These are phyloP conservation scores for Gossypium sturtianum DNA, from an alignment of 345 rosid genomes.

Conservation along the genomic window DNA sequence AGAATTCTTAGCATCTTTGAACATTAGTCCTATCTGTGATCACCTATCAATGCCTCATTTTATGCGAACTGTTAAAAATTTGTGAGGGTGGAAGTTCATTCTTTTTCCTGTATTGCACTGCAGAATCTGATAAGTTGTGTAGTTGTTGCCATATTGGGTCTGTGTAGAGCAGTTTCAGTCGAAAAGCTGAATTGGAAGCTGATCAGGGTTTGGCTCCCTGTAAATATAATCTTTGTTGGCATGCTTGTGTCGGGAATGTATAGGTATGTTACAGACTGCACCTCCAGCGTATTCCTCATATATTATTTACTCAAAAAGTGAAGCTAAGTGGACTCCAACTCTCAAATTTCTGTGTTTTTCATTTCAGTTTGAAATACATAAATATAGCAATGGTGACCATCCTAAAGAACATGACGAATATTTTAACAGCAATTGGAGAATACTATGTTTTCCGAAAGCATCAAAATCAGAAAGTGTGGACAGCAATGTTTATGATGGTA, in stretches of 20 bases:
- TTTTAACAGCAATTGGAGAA: slow-evolving; percentile 85
- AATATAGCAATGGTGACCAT: slow-evolving; percentile 96
- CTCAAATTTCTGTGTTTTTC: background rate
- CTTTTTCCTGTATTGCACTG: slow-evolving; percentile 18
- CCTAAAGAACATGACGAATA: slow-evolving; percentile 90
- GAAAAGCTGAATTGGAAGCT: slow-evolving; percentile 86
- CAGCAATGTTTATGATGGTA: slow-evolving; percentile 92
- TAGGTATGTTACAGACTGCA: slow-evolving; percentile 46
- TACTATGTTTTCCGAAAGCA: slow-evolving; percentile 72
- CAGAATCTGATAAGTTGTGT: slow-evolving; percentile 81
- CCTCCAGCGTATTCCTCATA: background rate
- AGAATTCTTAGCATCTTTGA: background rate
- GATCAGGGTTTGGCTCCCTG: slow-evolving; percentile 80
- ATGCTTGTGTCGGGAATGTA: slow-evolving; percentile 94
- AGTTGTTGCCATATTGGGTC: slow-evolving; percentile 47
- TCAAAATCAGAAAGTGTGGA: slow-evolving; percentile 90
- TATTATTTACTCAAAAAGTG: background rate
- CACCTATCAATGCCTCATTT: background rate
- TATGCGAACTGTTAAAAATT: background rate
- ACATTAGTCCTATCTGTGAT: background rate
- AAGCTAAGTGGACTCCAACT: background rate
- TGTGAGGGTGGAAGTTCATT: background rate
- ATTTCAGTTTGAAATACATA: slow-evolving; percentile 83
- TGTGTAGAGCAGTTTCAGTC: slow-evolving; percentile 54
- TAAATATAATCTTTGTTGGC: slow-evolving; percentile 83